Conservation (phyloP, 306 rosid genomes). For the Trifolium fragiferum region DNA sequence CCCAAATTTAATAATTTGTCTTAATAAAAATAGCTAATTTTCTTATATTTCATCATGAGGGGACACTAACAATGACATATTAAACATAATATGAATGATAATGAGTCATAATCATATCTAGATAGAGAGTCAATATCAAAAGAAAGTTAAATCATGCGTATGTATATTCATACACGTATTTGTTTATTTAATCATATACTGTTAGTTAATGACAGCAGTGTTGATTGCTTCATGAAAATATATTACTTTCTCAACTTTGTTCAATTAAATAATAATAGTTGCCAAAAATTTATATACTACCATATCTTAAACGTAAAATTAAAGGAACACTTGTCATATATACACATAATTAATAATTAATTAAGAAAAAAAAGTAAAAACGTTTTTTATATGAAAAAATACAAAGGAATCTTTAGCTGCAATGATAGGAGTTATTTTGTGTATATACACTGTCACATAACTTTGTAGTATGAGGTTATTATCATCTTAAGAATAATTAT, state of each 20-base stretch:
- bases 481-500: background rate
- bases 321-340: slow-evolving; percentile 19
- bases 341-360: background rate
- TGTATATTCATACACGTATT: slow-evolving; percentile 24
- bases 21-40: background rate
- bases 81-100: slow-evolving; percentile 30
- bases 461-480: background rate
- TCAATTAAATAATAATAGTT: slow-evolving; percentile 40
- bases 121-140: slow-evolving; percentile 40
- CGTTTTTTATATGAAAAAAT: slow-evolving; percentile 2
- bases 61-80: slow-evolving; percentile 26
- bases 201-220: slow-evolving; percentile 28
- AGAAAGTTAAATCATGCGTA: slow-evolving; percentile 35
- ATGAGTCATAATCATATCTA: slow-evolving; percentile 47
- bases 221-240: slow-evolving; percentile 49
- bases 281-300: background rate
- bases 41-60: slow-evolving; percentile 15
- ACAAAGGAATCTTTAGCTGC: background rate
- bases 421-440: background rate
- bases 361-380: background rate
- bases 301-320: slow-evolving; percentile 23
- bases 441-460: background rate
- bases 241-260: slow-evolving; percentile 46
- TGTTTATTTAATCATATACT: background rate
- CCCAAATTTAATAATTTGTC: background rate